Evolutionary conservation across 805 yeast species (phyloP).

Genomic region (Ogataea pini): DNA sequence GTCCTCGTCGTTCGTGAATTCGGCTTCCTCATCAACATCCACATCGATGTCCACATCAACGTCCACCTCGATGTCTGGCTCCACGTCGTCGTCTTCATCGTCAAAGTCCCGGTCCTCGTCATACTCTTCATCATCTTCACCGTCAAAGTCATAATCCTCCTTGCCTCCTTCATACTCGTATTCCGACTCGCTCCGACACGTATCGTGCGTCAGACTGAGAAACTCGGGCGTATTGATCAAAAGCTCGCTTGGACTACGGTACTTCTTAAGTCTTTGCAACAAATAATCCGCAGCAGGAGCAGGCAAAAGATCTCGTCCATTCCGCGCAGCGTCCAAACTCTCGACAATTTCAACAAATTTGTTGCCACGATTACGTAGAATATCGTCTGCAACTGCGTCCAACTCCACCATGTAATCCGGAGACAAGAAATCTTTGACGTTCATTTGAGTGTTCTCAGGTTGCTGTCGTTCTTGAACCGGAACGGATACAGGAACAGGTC

Average conservation of each 20-base stretch:
- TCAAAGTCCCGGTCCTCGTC: constrained; percentile 15
- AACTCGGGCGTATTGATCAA: constrained; percentile 4
- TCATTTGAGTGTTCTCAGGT: not conserved
- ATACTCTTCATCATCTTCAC: constrained; percentile 19
- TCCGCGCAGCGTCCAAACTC: constrained; percentile 58
- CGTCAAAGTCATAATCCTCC: constrained; percentile 9
- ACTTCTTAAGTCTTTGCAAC: constrained; percentile 27
- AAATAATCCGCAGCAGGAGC: constrained; percentile 27
- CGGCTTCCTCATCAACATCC: constrained; percentile 24
- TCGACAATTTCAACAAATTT: constrained; percentile 81
- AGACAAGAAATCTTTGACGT: not conserved
- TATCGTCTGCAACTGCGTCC: constrained; percentile 69
- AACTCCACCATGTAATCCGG: constrained; percentile 12
- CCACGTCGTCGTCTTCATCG: constrained; percentile 7
- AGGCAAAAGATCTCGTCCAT: constrained; percentile 32
- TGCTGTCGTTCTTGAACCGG: not conserved
- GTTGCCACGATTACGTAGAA: constrained; percentile 75
- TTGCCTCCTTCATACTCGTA: constrained; percentile 26
- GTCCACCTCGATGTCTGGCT: constrained; percentile 1
- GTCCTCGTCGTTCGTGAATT: constrained; percentile 17
- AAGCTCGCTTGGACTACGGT: constrained; percentile 2
- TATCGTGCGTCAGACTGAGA: constrained; percentile 33
- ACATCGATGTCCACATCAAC: constrained; percentile 13
- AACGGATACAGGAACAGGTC: not conserved
- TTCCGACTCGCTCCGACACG: constrained; percentile 34